Base-by-base conservation (phyloP, 169 alveolate species). In the Plasmodium inui region DNA sequence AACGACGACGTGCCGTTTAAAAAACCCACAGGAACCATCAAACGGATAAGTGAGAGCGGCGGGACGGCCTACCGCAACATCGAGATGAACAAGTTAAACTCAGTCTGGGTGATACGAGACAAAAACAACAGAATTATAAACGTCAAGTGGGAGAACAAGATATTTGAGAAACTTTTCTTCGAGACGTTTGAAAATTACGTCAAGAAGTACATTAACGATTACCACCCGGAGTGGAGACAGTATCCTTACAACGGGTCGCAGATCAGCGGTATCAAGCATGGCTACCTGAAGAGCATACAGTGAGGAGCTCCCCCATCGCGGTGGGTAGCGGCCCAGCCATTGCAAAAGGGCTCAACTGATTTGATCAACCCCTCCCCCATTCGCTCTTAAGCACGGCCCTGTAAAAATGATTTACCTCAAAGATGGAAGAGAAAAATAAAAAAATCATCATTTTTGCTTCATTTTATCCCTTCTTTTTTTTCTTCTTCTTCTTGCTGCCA, bases 51-150 rank as follows among this genome's bases (percentile, higher is more conserved):
- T 34, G 97, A 92, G 46, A 74, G 61, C 82, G 94, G 93, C 50
- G 94, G 92, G 70, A 89, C 94, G 70, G 92, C 92, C 39, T 73
- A 92, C 37, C 88, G 93, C 14, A 80, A 46, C 70, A 94, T 84
- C 32, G 92, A 84, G 44, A 74, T 90, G 85, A 82, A 84, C 22
- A 94, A 83, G 76, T 92, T 83, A 22, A 95, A 95, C 61, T 81
- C 97, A 17, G 96, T 96, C 1, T 97, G 98, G 98, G 50, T 93
- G 92, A 80, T 97, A 12, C 89, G 94, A 76, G 98, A 97, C 84
- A 92, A 90, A 57, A 95, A 94, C 70, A 97, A 97, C 19, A 95
- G 93, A 44, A 95, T 94, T 17, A 92, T 97, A 70, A 97, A 95
- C 22, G 93, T 97, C 71, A 97, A 95, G 73, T 97, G 98, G 98